phyloP scores from a whole-genome alignment of 164 flowering plant species.

The Vitis riparia region DNA sequence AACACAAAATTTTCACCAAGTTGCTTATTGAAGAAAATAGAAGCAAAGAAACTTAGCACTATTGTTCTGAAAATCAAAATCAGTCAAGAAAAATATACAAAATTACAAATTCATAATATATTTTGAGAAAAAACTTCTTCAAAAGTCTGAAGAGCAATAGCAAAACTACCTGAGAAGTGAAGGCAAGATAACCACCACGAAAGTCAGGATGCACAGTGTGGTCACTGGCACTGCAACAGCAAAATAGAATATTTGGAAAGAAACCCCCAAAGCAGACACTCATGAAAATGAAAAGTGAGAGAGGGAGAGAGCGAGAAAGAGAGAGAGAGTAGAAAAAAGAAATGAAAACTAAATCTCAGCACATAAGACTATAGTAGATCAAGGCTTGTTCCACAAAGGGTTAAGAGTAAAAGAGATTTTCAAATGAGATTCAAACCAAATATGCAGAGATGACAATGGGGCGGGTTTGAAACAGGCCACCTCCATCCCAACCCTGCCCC shows the following conservation, averaged over 20 bases:
- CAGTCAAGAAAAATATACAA: too few relatives aligned
- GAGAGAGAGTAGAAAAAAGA: background rate
- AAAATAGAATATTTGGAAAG: slow-evolving; percentile 6
- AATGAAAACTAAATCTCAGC: background rate
- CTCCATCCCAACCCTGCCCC: too few relatives aligned
- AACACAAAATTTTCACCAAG: too few relatives aligned
- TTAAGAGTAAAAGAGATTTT: background rate
- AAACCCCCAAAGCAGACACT: slow-evolving; percentile 5
- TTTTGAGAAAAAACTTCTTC: background rate
- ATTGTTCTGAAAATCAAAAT: too few relatives aligned
- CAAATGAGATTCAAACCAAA: background rate
- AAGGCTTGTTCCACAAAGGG: too few relatives aligned
- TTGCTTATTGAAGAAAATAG: too few relatives aligned
- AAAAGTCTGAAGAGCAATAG: background rate
- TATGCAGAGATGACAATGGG: background rate
- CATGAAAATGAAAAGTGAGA: too few relatives aligned
- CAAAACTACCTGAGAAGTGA: slow-evolving; percentile 67
- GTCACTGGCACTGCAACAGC: slow-evolving; percentile 70
- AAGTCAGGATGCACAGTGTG: slow-evolving; percentile 53
- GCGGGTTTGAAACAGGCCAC: too few relatives aligned
- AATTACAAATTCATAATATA: too few relatives aligned
- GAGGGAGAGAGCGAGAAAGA: too few relatives aligned
- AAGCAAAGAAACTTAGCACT: too few relatives aligned
- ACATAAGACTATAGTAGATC: background rate
- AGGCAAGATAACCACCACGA: slow-evolving; percentile 91